Conservation (phyloP, 2,329 filamentous ascomycete genomes). For the Fusarium papillatum region DNA sequence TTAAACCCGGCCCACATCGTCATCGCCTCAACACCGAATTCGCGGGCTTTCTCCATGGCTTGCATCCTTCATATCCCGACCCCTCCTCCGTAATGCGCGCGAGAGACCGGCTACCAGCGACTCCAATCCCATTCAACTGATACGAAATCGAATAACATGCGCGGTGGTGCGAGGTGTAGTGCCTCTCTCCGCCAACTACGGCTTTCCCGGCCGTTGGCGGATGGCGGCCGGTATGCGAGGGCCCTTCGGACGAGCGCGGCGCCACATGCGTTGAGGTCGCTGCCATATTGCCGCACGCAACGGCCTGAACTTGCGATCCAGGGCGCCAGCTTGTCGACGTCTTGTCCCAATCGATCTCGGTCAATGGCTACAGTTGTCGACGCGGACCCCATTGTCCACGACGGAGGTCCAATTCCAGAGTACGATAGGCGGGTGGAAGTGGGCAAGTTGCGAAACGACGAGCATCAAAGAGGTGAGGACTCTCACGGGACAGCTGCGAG, state of each 20-base stretch:
- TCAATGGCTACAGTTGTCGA: slow-evolving; percentile 47
- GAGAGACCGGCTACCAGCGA: slow-evolving; percentile 12
- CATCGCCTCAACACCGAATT: slow-evolving; percentile 43
- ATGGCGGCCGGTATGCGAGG: slow-evolving; percentile 34
- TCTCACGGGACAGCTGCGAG: background rate
- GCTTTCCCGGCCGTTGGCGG: slow-evolving; percentile 23
- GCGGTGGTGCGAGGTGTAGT: slow-evolving; percentile 31
- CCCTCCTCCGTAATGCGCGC: slow-evolving; percentile 17
- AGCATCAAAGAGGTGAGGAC: slow-evolving; percentile 84
- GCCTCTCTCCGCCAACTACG: slow-evolving; percentile 30
- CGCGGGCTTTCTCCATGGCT: slow-evolving; percentile 38
- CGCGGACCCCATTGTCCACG: slow-evolving; percentile 42
- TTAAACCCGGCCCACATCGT: slow-evolving; percentile 44
- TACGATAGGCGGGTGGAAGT: slow-evolving; percentile 86
- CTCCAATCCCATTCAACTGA: slow-evolving; percentile 5
- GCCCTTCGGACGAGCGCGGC: slow-evolving; percentile 39
- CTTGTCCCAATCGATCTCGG: slow-evolving; percentile 28
- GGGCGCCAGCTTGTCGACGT: slow-evolving; percentile 16
- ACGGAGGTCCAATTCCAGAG: slow-evolving; percentile 83
- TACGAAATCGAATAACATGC: slow-evolving; percentile 32
- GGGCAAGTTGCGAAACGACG: slow-evolving; percentile 85
- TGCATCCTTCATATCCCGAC: slow-evolving; percentile 16
- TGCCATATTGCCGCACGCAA: slow-evolving; percentile 15
- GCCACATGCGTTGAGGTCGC: slow-evolving; percentile 15
- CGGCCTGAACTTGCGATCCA: slow-evolving; percentile 2